phyloP scores from a whole-genome alignment of 225 moss, liverwort and hornwort species.

The Rhytidiadelphus loreus region DNA sequence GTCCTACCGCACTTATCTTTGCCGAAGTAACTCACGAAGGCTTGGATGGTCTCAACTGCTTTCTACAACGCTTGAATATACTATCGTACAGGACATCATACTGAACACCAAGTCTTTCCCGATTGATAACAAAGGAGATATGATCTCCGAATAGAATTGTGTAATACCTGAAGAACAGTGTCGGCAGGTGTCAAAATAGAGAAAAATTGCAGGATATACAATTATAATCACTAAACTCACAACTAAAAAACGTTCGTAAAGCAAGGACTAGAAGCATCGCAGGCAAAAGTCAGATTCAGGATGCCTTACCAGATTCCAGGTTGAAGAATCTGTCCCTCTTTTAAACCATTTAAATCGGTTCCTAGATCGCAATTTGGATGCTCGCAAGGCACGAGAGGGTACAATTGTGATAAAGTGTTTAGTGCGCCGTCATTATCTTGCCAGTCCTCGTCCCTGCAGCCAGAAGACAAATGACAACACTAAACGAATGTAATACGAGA shows the following conservation, averaged over 20 bases:
- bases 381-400: conserved; percentile 53
- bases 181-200: neutral
- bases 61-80: conserved; percentile 75
- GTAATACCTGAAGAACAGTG: conserved; percentile 45
- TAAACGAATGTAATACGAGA: neutral
- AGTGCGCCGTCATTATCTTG: conserved; percentile 85
- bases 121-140: conserved; percentile 64
- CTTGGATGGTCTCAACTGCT: conserved; percentile 31
- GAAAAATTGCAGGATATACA: neutral
- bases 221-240: neutral
- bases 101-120: conserved; percentile 62
- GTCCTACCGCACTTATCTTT: neutral
- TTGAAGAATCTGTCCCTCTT: conserved; percentile 38
- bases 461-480: neutral
- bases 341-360: conserved; percentile 21
- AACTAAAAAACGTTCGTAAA: neutral
- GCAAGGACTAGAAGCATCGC: neutral
- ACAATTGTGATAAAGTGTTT: conserved; percentile 74
- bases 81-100: conserved; percentile 75
- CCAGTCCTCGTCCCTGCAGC: conserved; percentile 77
- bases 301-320: conserved; percentile 73
- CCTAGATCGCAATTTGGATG: conserved; percentile 59
- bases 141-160: conserved; percentile 69
- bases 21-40: neutral
- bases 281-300: neutral